Conservation (phyloP, 164 flowering plant species). For the Nelumbo lutea region DNA sequence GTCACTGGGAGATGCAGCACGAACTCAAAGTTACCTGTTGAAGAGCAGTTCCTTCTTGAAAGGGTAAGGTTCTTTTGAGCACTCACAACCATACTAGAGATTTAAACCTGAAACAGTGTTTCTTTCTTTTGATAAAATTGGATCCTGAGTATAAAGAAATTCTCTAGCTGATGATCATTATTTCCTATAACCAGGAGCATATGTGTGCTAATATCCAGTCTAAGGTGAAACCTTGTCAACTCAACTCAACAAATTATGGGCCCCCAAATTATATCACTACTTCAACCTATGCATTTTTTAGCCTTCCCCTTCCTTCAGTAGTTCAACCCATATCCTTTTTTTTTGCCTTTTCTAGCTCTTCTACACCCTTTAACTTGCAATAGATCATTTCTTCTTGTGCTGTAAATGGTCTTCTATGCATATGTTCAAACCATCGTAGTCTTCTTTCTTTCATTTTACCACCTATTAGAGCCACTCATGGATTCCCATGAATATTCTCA, state of each 20-base stretch:
- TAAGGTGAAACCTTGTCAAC: too few relatives aligned
- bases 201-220: background rate
- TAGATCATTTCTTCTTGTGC: too few relatives aligned
- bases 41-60: slow-evolving; percentile 77
- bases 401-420: too few relatives aligned
- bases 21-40: slow-evolving; percentile 47
- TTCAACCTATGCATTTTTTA: background rate
- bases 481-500: too few relatives aligned
- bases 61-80: slow-evolving; percentile 41
- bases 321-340: background rate
- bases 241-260: background rate
- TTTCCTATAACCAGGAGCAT: background rate
- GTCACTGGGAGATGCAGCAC: slow-evolving; percentile 81
- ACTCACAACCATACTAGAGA: background rate
- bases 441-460: too few relatives aligned
- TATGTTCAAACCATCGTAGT: too few relatives aligned
- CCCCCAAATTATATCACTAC: background rate
- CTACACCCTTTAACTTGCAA: too few relatives aligned
- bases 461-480: too few relatives aligned
- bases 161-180: background rate
- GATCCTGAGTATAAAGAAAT: background rate
- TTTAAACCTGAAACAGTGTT: background rate
- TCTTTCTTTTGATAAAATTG: background rate
- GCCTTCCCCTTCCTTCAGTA: background rate
- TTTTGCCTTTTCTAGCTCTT: too few relatives aligned